Percentiles rank a stretch among this genome's conserved stretches.
Evolutionary conservation across 2,329 filamentous ascomycete species (phyloP).

Genomic region (Aureobasidium sp.): DNA sequence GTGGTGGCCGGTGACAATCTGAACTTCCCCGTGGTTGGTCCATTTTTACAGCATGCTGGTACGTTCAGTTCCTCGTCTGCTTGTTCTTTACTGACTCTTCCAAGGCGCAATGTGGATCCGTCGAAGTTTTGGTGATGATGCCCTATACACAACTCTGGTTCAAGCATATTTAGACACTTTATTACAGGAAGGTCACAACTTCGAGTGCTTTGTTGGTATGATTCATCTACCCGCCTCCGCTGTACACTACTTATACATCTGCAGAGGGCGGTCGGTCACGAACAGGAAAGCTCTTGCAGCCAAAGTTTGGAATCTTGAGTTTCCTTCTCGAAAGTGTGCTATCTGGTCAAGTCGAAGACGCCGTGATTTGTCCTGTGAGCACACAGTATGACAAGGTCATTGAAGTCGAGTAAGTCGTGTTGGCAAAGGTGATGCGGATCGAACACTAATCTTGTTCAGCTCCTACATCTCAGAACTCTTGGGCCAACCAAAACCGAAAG

Average conservation of each 20-base stretch:
- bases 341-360: slow-evolving; percentile 79
- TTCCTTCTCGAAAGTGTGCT: slow-evolving; percentile 87
- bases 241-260: neutral
- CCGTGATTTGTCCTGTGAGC: slow-evolving; percentile 89
- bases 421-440: neutral
- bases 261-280: slow-evolving; percentile 81
- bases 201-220: slow-evolving; percentile 78
- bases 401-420: slow-evolving; percentile 61
- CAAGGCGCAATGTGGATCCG: slow-evolving; percentile 88
- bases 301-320: slow-evolving; percentile 89
- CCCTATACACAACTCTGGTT: slow-evolving; percentile 83
- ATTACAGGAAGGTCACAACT: slow-evolving; percentile 82
- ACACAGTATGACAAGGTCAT: slow-evolving; percentile 99
- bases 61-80: slow-evolving; percentile 17
- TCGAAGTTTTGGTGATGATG: slow-evolving; percentile 83
- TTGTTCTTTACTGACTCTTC: neutral
- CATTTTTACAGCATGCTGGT: slow-evolving; percentile 87
- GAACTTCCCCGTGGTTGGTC: slow-evolving; percentile 84
- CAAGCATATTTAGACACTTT: slow-evolving; percentile 93
- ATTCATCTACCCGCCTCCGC: neutral
- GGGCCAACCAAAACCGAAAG: slow-evolving; percentile 89
- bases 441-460: slow-evolving; percentile 24
- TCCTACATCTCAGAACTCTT: slow-evolving; percentile 92
- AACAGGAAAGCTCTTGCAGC: slow-evolving; percentile 85
- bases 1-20: slow-evolving; percentile 94